Evolutionary conservation across 257 asterid genomes (phyloP), one percentile per base, ranked within the genome.

Genomic region (Gentiana dahurica): DNA sequence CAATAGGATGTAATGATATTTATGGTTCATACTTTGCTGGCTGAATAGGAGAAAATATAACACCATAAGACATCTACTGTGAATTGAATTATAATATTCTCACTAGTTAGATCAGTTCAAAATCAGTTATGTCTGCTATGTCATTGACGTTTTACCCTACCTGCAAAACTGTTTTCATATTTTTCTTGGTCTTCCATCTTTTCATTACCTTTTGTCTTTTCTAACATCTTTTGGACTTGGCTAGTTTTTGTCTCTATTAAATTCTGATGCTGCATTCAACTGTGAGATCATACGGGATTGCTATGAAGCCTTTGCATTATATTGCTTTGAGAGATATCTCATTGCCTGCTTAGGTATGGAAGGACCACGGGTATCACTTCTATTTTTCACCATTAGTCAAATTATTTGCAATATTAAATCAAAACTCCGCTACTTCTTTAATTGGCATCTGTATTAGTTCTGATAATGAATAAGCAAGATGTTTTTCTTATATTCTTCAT

Each of bases 261-360:
- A 85, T 61, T 61, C 90, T 36, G 80, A 76, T 57, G 90, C 84
- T 60, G 95, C 95, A 49, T 92, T 92, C 87, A 75, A 85, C 79
- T 81, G 77, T 68, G 97, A 80, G 79, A 74, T 85, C 59, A 71
- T 92, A 64, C 78, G 97, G 60, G 98, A 92, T 69, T 92, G 98
- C 75, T 92, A 92, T 67, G 98, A 92, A 75, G 98, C 98, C 49
- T 88, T 92, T 73, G 97, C 98, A 11, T 67, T 92, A 67, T 92
- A 85, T 73, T 92, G 97, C 95, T 88, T 92, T 55, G 97, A 88
- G 85, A 92, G 98, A 74, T 85, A 92, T 73, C 95, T 92, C 68
- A 92, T 92, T 60, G 98, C 98, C 73, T 88, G 98, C 83, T 81
- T 92, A 76, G 98, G 98, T 85, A 77, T 66, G 88, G 24, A 24